A percentile compares a stretch with the other conserved stretches of the same genome.
Evolutionary conservation across 306 rosid genomes (phyloP).

Genomic region (Cucumis sativus): Cucumber_9930_V3 NC_026657.2:38433501-38434000

Average conservation of each 20-base stretch:
- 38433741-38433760: background rate
- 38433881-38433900: background rate
- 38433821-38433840: background rate
- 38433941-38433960: background rate
- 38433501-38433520: background rate
- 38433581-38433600: background rate
- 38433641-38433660: background rate
- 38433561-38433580: background rate
- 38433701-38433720: background rate
- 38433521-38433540: background rate
- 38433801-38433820: background rate
- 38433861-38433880: background rate
- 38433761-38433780: background rate
- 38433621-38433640: background rate
- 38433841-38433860: background rate
- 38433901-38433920: too few relatives aligned
- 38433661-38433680: background rate
- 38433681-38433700: background rate
- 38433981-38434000: background rate
- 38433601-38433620: background rate
- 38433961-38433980: slow-evolving; percentile 1
- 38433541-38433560: background rate
- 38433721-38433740: background rate
- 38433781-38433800: background rate
- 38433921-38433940: background rate